Conservation (phyloP, 2,329 filamentous ascomycete genomes). For the Diaporthe velutina region DNA sequence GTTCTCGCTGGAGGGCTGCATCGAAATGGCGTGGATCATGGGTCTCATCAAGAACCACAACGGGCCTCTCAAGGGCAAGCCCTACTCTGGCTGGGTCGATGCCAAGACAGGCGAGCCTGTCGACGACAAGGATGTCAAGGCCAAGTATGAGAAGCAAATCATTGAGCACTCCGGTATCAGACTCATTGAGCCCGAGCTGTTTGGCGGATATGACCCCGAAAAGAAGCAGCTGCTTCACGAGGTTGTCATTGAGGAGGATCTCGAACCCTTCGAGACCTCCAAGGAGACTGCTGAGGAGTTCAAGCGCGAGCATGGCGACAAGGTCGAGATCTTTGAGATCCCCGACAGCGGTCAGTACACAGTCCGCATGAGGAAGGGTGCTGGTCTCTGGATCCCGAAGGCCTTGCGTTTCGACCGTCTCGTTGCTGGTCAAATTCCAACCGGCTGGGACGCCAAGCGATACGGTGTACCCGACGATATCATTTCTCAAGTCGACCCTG, state of each 20-base stretch:
- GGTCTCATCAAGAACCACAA: constrained; percentile 99
- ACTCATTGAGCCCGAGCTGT: constrained; percentile 96
- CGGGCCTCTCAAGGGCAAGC: constrained; percentile 93
- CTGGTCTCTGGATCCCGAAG: constrained; percentile 95
- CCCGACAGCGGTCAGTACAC: constrained; percentile 94
- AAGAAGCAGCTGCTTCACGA: constrained; percentile 99
- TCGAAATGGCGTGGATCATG: constrained; percentile 99
- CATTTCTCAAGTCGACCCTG: constrained; percentile 95
- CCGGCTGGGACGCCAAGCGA: constrained; percentile 95
- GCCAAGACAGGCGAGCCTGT: constrained; percentile 94
- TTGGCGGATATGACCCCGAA: constrained; percentile 96
- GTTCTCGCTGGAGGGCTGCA: constrained; percentile 96
- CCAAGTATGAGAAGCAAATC: constrained; percentile 97
- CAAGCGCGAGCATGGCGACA: constrained; percentile 95
- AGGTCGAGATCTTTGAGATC: constrained; percentile 97
- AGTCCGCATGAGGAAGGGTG: constrained; percentile 94
- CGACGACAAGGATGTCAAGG: constrained; percentile 97
- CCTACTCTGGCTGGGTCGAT: constrained; percentile 97
- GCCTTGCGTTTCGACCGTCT: constrained; percentile 96
- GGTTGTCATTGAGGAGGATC: constrained; percentile 95
- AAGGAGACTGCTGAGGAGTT: constrained; percentile 99
- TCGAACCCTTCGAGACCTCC: constrained; percentile 96
- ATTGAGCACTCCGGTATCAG: constrained; percentile 97
- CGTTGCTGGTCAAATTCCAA: constrained; percentile 96
- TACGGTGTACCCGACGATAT: constrained; percentile 99